Evolutionary conservation across 345 rosid genomes (phyloP), one percentile per base, ranked within the genome.

Genomic region (Cardamine occulta): DNA sequence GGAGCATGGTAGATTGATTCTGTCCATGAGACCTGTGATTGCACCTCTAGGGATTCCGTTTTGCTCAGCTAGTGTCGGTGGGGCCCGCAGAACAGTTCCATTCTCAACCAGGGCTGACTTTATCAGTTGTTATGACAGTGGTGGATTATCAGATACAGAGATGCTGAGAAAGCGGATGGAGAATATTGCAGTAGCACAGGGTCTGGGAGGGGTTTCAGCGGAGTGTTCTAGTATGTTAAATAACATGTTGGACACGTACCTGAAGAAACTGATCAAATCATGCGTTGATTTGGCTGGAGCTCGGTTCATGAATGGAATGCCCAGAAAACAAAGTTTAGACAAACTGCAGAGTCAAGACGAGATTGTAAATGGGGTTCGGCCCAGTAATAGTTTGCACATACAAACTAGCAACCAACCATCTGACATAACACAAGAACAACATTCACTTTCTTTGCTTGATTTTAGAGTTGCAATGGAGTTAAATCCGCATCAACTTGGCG

Each of bases 381-480:
- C 89, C 5, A 77, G 82, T 68, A 87, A 84, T 88, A 86, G 84
- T 83, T 69, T 85, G 74, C 88, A 86, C 80, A 64, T 68, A 80
- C 91, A 78, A 52, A 78, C 63, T 74, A 77, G 80, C 73, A 73
- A 82, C 76, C 88, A 83, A 54, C 66, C 75, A 28, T 45, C 60
- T 34, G 89, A 84, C 72, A 78, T 75, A 40, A 59, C 71, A 68
- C 91, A 85, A 64, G 93, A 86, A 23, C 84, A 55, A 17, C 64
- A 72, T 68, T 77, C 88, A 39, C 80, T 93, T 80, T 93, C 98
- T 70, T 58, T 93, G 80, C 90, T 68, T 80, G 98, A 95, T 85
- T 95, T 95, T 70, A 89, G 89, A 83, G 93, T 89, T 74, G 97
- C 99, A 4, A 89, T 91, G 98, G 97, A 93, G 86, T 81, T 93